Conservation (phyloP, 164 flowering plant genomes). For the Aristolochia californica region DNA sequence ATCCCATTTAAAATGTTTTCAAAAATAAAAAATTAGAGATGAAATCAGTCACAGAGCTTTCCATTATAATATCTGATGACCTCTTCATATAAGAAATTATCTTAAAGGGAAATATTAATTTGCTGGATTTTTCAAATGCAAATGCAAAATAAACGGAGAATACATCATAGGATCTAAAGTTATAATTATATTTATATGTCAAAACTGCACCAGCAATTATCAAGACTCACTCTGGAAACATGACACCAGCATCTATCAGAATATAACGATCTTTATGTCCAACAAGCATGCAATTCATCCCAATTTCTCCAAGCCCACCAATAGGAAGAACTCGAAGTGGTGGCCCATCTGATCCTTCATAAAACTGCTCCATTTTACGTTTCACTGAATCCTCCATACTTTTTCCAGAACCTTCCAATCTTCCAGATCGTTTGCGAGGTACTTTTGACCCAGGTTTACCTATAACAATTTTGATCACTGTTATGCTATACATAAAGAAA, state of each 20-base stretch:
- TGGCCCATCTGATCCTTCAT: slow-evolving; percentile 89
- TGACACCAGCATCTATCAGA: slow-evolving; percentile 92
- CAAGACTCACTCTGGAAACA: slow-evolving; percentile 93
- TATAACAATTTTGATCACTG: slow-evolving; percentile 10
- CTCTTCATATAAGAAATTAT: too few species aligned
- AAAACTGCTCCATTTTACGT: slow-evolving; percentile 90
- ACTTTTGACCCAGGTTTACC: slow-evolving; percentile 40
- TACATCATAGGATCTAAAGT: neutral
- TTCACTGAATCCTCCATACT: slow-evolving; percentile 91
- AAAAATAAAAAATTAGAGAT: too few species aligned
- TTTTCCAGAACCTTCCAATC: slow-evolving; percentile 67
- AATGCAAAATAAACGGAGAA: too few species aligned
- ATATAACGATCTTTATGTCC: slow-evolving; percentile 95
- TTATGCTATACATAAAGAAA: neutral
- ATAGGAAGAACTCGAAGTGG: slow-evolving; percentile 92
- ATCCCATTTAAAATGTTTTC: too few species aligned
- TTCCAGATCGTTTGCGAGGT: slow-evolving; percentile 40
- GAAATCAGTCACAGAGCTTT: too few species aligned
- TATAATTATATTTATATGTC: neutral
- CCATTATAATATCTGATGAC: too few species aligned
- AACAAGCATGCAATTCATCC: slow-evolving; percentile 99
- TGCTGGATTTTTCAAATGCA: too few species aligned
- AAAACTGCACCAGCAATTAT: neutral
- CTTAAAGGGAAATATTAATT: too few species aligned
- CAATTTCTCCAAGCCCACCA: slow-evolving; percentile 98